Conservation (phyloP, 345 rosid genomes). For the Euphorbia tirucalli region DNA sequence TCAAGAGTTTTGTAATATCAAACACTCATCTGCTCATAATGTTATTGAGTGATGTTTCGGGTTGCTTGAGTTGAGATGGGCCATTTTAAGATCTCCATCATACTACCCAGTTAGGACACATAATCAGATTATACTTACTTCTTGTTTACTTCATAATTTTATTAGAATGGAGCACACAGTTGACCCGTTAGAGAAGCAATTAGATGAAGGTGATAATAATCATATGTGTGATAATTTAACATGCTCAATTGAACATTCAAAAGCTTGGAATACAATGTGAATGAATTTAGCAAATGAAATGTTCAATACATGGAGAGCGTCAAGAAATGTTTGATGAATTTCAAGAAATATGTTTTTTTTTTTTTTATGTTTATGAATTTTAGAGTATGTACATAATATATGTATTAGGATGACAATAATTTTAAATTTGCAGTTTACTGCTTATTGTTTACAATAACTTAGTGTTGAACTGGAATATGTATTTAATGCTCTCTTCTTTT, state of each 20-base stretch:
- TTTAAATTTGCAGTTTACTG: no score
- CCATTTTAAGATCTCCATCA: neutral
- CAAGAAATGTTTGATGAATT: neutral
- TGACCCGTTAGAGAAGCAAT: neutral
- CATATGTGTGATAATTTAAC: neutral
- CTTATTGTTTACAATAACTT: no score
- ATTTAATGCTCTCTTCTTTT: no score
- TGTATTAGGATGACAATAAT: no score
- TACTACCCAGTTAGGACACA: neutral
- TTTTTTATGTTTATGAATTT: no score
- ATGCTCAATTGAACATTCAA: neutral
- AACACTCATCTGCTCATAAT: neutral
- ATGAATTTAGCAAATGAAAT: neutral
- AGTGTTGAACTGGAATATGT: no score
- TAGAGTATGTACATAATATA: no score
- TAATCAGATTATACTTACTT: neutral
- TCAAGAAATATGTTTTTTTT: no score
- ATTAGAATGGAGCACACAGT: neutral
- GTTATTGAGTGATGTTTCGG: conserved; percentile 1
- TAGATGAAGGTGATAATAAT: neutral
- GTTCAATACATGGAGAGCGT: neutral
- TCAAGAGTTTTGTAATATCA: neutral
- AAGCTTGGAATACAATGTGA: neutral
- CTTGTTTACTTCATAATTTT: conserved; percentile 1
- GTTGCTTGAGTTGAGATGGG: neutral